Base-by-base conservation (phyloP, 768 basidiomycete species). In the Filobasidium floriforme region DNA sequence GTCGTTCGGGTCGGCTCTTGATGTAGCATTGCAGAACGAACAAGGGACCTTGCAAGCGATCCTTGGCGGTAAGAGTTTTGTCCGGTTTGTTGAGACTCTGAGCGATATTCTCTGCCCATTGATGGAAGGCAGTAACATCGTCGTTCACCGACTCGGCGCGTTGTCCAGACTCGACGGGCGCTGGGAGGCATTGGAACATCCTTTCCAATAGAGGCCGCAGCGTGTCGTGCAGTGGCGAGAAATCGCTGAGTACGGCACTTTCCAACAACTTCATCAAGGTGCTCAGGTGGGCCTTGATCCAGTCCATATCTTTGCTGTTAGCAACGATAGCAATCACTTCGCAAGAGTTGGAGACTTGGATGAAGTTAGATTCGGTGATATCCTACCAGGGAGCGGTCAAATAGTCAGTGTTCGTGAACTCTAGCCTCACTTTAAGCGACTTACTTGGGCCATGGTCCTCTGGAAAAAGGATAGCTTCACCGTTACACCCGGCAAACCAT, bases 381-480 rank as follows among this genome's bases (percentile, higher is more conserved):
- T 94, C 92, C 89, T 92, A 67, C 10, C 29, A 18, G 60, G n/a
- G n/a, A n/a, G 55, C 40, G 64, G 59, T 57, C 41, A 43, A 18
- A 57, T 37, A 65, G 44, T 7, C 4, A 15, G 24, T 15, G 1
- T 28, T 19, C 41, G 54, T 1, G 1, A 12, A 32, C 18, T 24
- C 28, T 49, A 18, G 46, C 46, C 3, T 14, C 22, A 18, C 15
- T 22, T 12, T 4, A 12, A 18, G 22, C 19, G 9, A 80, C 82
- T 72, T 72, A 89, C 92, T 81, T 86, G 87, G 71, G 89, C 88
- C 49, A 99, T 83, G 0, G 88, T 84, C 40, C 90, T 84, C 59
- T 87, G 84, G 80, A 99, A 97, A 79, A 88, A 97, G 62, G 88
- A 85, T 54, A 97, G 81, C 67, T 96, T 94, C 68, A 97, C 87